These are phyloP conservation scores for Cardamine occulta DNA, from an alignment of 345 rosid species.

Conservation along the genomic window DNA sequence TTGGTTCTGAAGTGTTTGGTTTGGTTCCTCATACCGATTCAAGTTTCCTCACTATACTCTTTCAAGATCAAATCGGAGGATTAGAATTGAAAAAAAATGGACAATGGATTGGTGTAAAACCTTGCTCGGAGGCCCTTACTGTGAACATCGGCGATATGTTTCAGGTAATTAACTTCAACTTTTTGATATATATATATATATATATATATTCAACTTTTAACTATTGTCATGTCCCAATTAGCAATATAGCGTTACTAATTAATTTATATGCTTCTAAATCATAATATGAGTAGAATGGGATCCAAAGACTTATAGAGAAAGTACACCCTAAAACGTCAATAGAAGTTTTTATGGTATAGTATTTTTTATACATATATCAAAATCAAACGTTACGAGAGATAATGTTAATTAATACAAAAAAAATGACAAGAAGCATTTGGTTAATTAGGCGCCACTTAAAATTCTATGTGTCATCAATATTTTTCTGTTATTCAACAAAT, in stretches of 20 bases:
- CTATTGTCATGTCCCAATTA: background rate
- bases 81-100: constrained; percentile 64
- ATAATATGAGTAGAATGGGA: background rate
- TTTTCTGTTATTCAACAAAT: background rate
- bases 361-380: background rate
- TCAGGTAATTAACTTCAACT: constrained; percentile 55
- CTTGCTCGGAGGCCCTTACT: constrained; percentile 59
- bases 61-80: constrained; percentile 71
- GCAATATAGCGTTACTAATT: background rate
- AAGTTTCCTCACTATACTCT: constrained; percentile 63
- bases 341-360: background rate
- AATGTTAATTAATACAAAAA: background rate
- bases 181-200: background rate
- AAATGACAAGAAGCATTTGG: background rate
- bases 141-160: constrained; percentile 79
- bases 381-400: background rate
- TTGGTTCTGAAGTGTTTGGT: constrained; percentile 57
- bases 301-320: background rate
- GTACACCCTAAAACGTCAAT: background rate
- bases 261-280: background rate
- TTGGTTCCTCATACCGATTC: constrained; percentile 81
- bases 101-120: constrained; percentile 65
- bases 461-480: background rate
- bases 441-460: background rate
- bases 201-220: too few species aligned